These are phyloP conservation scores for Naegleria lovaniensis DNA, from an alignment of 208 protist species.

Conservation along the genomic window DNA sequence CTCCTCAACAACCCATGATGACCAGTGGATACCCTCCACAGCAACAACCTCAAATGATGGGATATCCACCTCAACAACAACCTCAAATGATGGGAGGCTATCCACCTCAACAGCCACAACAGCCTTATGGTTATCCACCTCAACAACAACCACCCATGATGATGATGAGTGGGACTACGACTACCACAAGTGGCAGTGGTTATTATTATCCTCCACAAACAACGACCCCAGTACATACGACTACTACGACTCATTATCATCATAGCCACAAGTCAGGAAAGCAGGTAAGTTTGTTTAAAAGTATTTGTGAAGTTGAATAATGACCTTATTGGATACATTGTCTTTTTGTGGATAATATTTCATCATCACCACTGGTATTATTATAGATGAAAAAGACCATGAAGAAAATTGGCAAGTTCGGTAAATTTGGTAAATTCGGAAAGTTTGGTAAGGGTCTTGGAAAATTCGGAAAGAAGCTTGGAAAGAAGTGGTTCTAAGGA, in stretches of 20 bases:
- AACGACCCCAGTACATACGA: not conserved
- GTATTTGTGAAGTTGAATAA: too few species aligned
- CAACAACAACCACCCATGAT: not conserved
- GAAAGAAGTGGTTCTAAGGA: not conserved
- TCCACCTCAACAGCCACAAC: too few species aligned
- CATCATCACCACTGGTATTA: too few species aligned
- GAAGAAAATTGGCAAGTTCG: not conserved
- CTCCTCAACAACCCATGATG: too few species aligned
- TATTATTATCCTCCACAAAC: not conserved
- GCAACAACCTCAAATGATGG: too few species aligned
- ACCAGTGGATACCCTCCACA: too few species aligned
- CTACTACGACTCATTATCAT: not conserved
- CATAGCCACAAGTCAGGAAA: too few species aligned
- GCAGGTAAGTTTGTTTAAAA: not conserved
- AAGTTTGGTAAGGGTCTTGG: not conserved
- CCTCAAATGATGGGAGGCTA: too few species aligned
- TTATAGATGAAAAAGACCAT: not conserved
- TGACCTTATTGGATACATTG: too few species aligned
- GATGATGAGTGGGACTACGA: not conserved
- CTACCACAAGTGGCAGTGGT: not conserved
- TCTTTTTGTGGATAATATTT: too few species aligned
- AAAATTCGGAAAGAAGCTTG: not conserved
- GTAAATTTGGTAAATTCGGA: not conserved
- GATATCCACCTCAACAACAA: too few species aligned
- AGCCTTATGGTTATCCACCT: too few species aligned